phyloP scores from a whole-genome alignment of 2,329 filamentous ascomycete species.

The Scedosporium minutisporum region DNA sequence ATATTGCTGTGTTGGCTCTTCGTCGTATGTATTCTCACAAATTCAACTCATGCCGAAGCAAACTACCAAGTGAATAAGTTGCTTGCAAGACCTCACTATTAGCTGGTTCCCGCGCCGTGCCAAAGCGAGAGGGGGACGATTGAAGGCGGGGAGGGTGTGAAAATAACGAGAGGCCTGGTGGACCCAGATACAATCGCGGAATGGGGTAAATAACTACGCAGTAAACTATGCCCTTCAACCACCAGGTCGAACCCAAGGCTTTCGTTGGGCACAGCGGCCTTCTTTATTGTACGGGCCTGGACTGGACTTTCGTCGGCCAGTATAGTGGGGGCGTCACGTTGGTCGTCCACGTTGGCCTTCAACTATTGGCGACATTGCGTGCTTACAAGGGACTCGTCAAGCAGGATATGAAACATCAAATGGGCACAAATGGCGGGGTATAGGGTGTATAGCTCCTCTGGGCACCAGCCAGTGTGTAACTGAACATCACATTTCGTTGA shows the following conservation, averaged over 20 bases:
- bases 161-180: background rate
- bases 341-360: background rate
- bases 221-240: background rate
- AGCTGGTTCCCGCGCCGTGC: background rate
- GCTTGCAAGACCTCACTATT: background rate
- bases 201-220: background rate
- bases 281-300: background rate
- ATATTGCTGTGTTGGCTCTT: too few relatives aligned
- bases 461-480: background rate
- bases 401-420: background rate
- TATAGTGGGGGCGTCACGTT: background rate
- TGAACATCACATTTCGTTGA: background rate
- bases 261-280: background rate
- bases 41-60: background rate
- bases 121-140: background rate
- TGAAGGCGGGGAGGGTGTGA: background rate
- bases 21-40: too few relatives aligned
- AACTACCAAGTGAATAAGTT: background rate
- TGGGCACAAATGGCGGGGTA: background rate
- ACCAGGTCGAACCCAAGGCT: background rate
- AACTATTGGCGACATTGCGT: background rate
- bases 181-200: background rate
- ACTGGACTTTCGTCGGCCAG: background rate
- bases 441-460: background rate
- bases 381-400: background rate